Evolutionary conservation across 106 monocot species (phyloP), one percentile per base, ranked within the genome.

Genomic region (Dendrobium chrysotoxum): DNA sequence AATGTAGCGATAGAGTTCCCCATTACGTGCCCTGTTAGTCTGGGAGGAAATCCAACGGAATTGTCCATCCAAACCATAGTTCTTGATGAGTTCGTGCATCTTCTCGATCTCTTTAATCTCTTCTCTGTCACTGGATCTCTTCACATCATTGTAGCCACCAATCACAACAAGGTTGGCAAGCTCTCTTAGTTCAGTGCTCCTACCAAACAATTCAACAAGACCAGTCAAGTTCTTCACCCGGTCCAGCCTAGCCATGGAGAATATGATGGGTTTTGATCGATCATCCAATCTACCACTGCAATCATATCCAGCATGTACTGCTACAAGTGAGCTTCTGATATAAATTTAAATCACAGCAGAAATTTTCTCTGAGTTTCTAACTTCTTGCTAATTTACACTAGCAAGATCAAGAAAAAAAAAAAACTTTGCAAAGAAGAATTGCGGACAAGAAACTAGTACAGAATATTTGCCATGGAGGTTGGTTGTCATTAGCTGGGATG

Each of bases 191-290:
- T 77, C 57, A 64, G 73, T 61, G 79, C 84, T 79, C 82, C 91
- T 91, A 44, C 50, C 94, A 82, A 77, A 98, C 71, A 30, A 75
- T 67, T 98, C 94, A 28, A 92, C 92, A 40, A 94, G 82, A 12
- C 97, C 94, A n/a, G 87, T 92, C 83, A 98, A 91, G 78, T 95
- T 98, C 67, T 98, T 98, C 58, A 98, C 97, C 47, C 80, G 78
- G 82, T 98, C 94, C 58, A 98, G 94, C 77, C 97, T 92, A 67
- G 97, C 97, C 97, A 94, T 98, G 54, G 95, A 95, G 89, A 98
- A 98, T 67, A 98, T 83, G n/a, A 92, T 92, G 7, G 97, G 97
- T 74, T 98, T 98, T 26, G 92, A 87, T 57, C 78, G 86, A 41
- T 98, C 97, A 77, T 89, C 88, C 81, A 98, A 84, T 76, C 78